phyloP scores from a whole-genome alignment of 2,329 filamentous ascomycete species.

The Stromatinia cepivora region DNA sequence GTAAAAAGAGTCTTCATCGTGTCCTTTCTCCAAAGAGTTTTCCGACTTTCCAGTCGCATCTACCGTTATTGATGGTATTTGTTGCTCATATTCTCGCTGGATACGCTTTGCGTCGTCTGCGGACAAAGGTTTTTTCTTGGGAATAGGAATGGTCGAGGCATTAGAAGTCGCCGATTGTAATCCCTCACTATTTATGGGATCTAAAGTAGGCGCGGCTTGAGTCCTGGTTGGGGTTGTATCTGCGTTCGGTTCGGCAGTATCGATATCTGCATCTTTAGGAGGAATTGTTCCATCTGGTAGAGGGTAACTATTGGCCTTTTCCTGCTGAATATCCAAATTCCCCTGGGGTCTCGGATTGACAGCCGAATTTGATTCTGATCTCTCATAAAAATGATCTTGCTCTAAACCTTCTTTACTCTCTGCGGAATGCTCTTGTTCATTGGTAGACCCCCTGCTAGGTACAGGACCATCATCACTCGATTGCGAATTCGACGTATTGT shows the following conservation, averaged over 20 bases:
- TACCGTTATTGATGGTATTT: slow-evolving; percentile 53
- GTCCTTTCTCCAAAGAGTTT: slow-evolving; percentile 32
- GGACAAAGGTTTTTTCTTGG: slow-evolving; percentile 38
- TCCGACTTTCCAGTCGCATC: slow-evolving; percentile 43
- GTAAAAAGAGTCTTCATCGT: slow-evolving; percentile 58
- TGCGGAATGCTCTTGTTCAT: slow-evolving; percentile 31
- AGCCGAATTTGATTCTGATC: slow-evolving; percentile 45
- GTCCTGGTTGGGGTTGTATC: slow-evolving; percentile 42
- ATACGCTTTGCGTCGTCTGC: slow-evolving; percentile 47
- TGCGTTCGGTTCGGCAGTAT: slow-evolving; percentile 35
- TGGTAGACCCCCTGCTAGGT: slow-evolving; percentile 38
- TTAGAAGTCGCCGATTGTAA: slow-evolving; percentile 44
- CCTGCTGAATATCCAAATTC: slow-evolving; percentile 49
- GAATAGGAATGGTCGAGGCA: slow-evolving; percentile 46
- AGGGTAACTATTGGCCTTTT: slow-evolving; percentile 46
- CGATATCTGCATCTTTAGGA: slow-evolving; percentile 37
- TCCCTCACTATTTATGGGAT: slow-evolving; percentile 38
- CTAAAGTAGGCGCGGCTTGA: slow-evolving; percentile 42
- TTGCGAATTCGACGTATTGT: slow-evolving; percentile 22
- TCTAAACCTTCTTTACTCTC: slow-evolving; percentile 44
- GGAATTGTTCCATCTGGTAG: slow-evolving; percentile 54
- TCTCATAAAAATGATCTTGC: slow-evolving; percentile 53
- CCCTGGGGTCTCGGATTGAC: slow-evolving; percentile 42
- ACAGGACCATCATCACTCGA: slow-evolving; percentile 31
- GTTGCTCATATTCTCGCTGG: slow-evolving; percentile 51